A percentile compares a stretch with the other conserved stretches of the same genome.
These are phyloP conservation scores for Russula griseocarnosa DNA, from an alignment of 768 basidiomycete species.

Conservation along the genomic window DNA sequence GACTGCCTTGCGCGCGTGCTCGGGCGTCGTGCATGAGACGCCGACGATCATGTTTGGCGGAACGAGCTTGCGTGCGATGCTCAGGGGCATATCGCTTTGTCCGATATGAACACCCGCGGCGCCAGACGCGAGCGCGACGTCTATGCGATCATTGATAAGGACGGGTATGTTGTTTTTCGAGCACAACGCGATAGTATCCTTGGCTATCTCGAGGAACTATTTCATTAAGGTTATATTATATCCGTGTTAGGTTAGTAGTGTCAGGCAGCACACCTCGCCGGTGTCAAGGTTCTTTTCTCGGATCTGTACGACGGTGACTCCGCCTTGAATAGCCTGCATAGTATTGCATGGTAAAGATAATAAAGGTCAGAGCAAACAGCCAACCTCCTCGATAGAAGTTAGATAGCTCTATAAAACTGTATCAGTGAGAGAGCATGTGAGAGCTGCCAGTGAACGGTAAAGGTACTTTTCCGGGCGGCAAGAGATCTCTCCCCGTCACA, in stretches of 20 bases:
- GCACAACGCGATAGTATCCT: slow-evolving; percentile 64
- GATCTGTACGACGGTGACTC: slow-evolving; percentile 86
- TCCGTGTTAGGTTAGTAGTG: background rate
- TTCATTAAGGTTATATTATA: background rate
- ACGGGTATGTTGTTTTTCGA: slow-evolving; percentile 74
- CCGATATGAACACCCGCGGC: slow-evolving; percentile 86
- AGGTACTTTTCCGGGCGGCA: slow-evolving; percentile 71
- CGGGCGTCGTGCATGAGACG: slow-evolving; percentile 65
- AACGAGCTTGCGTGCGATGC: slow-evolving; percentile 61
- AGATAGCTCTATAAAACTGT: slow-evolving; percentile 12
- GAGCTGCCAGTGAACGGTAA: background rate
- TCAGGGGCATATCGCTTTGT: slow-evolving; percentile 78
- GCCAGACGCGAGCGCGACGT: slow-evolving; percentile 74
- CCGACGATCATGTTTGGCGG: slow-evolving; percentile 73
- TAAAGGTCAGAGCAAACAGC: background rate
- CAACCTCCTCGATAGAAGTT: slow-evolving; percentile 22
- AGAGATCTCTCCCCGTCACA: slow-evolving; percentile 75
- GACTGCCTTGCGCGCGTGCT: slow-evolving; percentile 61
- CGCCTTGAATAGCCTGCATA: slow-evolving; percentile 70
- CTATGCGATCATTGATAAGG: slow-evolving; percentile 84
- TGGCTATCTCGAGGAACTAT: slow-evolving; percentile 76
- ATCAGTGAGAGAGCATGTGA: background rate
- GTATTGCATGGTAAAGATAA: background rate
- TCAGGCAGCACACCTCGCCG: slow-evolving; percentile 53
- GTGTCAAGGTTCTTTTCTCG: slow-evolving; percentile 84